Evolutionary conservation across 2,329 filamentous ascomycete species (phyloP).

Genomic region (Fusarium odoratissimum): DNA sequence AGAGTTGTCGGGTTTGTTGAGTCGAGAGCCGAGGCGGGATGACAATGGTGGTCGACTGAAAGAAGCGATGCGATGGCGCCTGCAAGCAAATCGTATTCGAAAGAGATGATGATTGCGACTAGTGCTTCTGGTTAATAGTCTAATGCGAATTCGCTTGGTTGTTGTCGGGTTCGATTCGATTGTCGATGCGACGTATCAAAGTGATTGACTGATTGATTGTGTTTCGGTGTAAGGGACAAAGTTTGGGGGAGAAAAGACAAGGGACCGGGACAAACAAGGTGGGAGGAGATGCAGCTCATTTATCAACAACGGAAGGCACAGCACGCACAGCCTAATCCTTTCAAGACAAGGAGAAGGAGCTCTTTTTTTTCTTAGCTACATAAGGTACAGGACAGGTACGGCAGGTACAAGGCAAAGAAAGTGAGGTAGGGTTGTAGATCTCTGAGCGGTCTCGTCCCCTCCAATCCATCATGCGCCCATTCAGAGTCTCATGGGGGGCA

Average conservation of each 20-base stretch:
- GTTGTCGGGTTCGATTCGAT: background rate
- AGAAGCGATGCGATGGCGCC: background rate
- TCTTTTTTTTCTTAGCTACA: background rate
- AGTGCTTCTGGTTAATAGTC: background rate
- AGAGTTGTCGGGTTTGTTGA: background rate
- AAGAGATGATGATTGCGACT: background rate
- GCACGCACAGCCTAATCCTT: constrained; percentile 10
- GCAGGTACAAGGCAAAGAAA: constrained; percentile 15
- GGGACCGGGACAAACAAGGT: background rate
- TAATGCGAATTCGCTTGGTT: background rate
- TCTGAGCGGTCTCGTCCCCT: constrained; percentile 31
- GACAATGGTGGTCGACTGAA: background rate
- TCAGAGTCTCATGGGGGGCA: constrained; percentile 7
- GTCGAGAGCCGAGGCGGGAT: background rate
- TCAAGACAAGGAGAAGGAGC: constrained; percentile 6
- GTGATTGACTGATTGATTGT: background rate
- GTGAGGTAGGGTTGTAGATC: constrained; percentile 29
- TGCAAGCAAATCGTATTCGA: background rate
- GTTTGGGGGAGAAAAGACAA: constrained; percentile 4
- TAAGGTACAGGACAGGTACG: constrained; percentile 10
- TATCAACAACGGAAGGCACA: constrained; percentile 15
- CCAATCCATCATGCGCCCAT: constrained; percentile 31
- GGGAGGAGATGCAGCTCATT: constrained; percentile 33
- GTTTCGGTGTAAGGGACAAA: constrained; percentile 1
- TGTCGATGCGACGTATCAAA: background rate